Base-by-base conservation (phyloP, 192 early-diverging fungal genomes). In the Mortierella antarctica region DNA sequence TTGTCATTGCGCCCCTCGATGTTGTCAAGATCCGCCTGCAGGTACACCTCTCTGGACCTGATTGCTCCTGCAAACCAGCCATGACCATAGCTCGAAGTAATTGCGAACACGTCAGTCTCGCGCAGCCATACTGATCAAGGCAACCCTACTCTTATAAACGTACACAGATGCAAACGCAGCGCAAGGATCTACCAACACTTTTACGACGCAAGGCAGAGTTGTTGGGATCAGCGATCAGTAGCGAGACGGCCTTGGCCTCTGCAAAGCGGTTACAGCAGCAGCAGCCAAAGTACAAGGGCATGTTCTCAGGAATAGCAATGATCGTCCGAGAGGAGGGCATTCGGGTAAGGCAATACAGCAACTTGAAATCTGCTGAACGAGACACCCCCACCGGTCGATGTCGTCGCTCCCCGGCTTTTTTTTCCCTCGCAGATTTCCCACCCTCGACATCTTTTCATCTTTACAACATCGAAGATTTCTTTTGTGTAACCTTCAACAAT, bases 21-120 rank as follows among this genome's bases (percentile, higher is more conserved):
- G 96, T 99, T 3, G 89, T 97, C 74, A 99, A 99, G 82, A 96
- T 97, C 60, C 87, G 94, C 31, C 86, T 94, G 48, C 93, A 91
- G 68, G 75, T 91, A 73, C 7, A 14, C 12, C n/a, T 17, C 18
- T 45, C 2, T 5, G 9, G 58, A 44, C 8, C 17, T 49, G 40
- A 7, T 18, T 39, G 21, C 31, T 31, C 31, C 31, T 31, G 31
- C 31, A 31, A 31, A 47, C 61, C 17, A 13, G 4, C 10, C 11
- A 31, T 31, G 0, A 12, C 17, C 21, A 13, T 13, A 31, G 31
- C 31, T 31, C 31, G 31, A 31, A 3, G 3, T 31, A 31, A 3
- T 3, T 31, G 31, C 31, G 14, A 58, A 8, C 57, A 7, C 40
- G 23, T 13, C 57, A 14, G n/a, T 20, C 14, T 10, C 57, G 21